phyloP scores from a whole-genome alignment of 73 alveolate genomes.

The Tetrahymena thermophila region DNA sequence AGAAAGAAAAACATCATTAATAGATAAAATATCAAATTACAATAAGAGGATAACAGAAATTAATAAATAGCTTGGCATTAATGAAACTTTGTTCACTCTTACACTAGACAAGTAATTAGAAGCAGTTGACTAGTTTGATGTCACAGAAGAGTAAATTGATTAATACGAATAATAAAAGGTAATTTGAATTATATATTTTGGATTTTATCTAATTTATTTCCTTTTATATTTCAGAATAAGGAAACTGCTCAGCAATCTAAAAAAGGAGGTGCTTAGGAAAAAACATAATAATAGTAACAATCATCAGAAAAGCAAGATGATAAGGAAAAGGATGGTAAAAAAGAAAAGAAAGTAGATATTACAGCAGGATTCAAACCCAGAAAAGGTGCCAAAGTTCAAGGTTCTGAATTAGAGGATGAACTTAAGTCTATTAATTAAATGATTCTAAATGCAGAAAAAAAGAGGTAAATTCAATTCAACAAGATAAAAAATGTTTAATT shows the following conservation, averaged over 20 bases:
- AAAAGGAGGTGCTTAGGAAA: conserved; percentile 57
- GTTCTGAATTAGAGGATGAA: conserved; percentile 57
- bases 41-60: conserved; percentile 66
- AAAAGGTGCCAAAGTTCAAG: conserved; percentile 58
- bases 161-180: conserved; percentile 28
- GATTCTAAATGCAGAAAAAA: conserved; percentile 51
- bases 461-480: conserved; percentile 9
- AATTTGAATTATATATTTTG: not conserved
- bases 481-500: not conserved
- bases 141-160: conserved; percentile 54
- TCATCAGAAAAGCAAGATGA: conserved; percentile 27
- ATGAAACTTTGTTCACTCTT: conserved; percentile 61
- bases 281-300: conserved; percentile 59
- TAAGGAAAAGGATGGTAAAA: conserved; percentile 22
- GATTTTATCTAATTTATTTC: not conserved
- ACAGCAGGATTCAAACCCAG: conserved; percentile 44
- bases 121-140: conserved; percentile 49
- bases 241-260: conserved; percentile 55
- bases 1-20: conserved; percentile 61
- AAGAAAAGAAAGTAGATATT: conserved; percentile 46
- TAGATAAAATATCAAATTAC: conserved; percentile 49
- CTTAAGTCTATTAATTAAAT: conserved; percentile 47
- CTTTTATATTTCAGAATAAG: conserved; percentile 15
- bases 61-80: conserved; percentile 57
- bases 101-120: conserved; percentile 59